phyloP scores from a whole-genome alignment of 768 basidiomycete genomes.

The Pulveroboletus sp. region DNA sequence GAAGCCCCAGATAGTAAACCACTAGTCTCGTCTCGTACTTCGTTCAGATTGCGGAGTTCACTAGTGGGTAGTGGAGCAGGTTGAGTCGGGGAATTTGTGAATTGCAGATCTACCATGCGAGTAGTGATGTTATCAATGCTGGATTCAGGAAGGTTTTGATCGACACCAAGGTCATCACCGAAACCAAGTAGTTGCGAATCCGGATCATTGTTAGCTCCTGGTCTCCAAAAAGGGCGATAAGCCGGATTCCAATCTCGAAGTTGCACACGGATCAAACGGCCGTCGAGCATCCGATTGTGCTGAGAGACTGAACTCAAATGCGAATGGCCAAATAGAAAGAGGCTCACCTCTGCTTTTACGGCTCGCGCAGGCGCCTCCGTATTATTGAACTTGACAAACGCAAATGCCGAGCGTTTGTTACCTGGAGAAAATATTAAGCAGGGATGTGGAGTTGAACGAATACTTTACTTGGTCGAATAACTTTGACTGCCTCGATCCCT shows the following conservation, averaged over 20 bases:
- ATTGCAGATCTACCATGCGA: constrained; percentile 9
- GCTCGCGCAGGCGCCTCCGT: constrained; percentile 63
- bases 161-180: constrained; percentile 7
- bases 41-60: constrained; percentile 15
- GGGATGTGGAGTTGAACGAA: neutral
- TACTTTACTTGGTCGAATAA: constrained; percentile 59
- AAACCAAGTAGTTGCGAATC: constrained; percentile 19
- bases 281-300: constrained; percentile 68
- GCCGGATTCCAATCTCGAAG: constrained; percentile 62
- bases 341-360: constrained; percentile 54
- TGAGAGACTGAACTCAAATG: constrained; percentile 25
- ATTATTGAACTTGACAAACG: constrained; percentile 70
- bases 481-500: constrained; percentile 56
- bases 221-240: constrained; percentile 40
- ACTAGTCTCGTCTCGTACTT: constrained; percentile 13
- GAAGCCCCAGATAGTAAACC: neutral
- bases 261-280: constrained; percentile 71
- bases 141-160: constrained; percentile 10
- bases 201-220: constrained; percentile 36
- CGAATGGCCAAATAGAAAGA: neutral
- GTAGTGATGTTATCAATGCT: constrained; percentile 6
- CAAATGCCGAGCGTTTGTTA: constrained; percentile 66
- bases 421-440: constrained; percentile 33
- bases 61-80: neutral
- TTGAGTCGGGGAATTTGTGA: constrained; percentile 6